These are phyloP conservation scores for Phytophthora constricta DNA, from an alignment of 352 stramenopile genomes.

Conservation along the genomic window DNA sequence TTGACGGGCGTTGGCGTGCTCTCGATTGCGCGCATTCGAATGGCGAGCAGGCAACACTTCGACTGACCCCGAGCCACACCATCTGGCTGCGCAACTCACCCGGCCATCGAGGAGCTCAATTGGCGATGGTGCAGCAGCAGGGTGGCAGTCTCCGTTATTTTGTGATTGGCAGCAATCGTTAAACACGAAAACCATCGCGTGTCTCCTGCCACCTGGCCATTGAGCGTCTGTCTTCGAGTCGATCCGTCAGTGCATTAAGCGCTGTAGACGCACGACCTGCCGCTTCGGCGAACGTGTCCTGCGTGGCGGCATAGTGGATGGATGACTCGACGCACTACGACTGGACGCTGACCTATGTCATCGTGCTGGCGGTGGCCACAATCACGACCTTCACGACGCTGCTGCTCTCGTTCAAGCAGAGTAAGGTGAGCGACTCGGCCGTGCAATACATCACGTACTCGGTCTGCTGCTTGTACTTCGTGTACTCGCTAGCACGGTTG, in stretches of 20 bases:
- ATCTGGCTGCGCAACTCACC: slow-evolving; percentile 28
- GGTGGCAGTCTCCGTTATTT: slow-evolving; percentile 25
- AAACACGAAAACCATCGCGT: background rate
- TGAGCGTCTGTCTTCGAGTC: background rate
- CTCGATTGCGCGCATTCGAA: slow-evolving; percentile 3
- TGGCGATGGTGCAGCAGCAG: slow-evolving; percentile 29
- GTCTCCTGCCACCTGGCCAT: background rate
- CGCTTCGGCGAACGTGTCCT: slow-evolving; percentile 17
- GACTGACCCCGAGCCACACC: slow-evolving; percentile 7
- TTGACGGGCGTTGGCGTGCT: background rate
- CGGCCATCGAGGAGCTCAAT: slow-evolving; percentile 21
- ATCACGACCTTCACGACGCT: slow-evolving; percentile 51
- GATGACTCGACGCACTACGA: slow-evolving; percentile 54
- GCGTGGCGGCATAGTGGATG: slow-evolving; percentile 40
- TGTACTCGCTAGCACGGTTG: slow-evolving; percentile 61
- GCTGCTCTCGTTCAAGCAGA: slow-evolving; percentile 69
- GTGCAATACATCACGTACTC: slow-evolving; percentile 78
- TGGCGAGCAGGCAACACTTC: slow-evolving; percentile 27
- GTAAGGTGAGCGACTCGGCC: slow-evolving; percentile 59
- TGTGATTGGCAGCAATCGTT: slow-evolving; percentile 26
- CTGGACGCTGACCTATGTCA: slow-evolving; percentile 70
- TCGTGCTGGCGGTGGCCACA: slow-evolving; percentile 54
- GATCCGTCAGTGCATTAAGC: too few species aligned
- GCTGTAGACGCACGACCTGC: slow-evolving; percentile 7
- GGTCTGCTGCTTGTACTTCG: slow-evolving; percentile 66